These are phyloP conservation scores for Penicillium lagena DNA, from an alignment of 495 filamentous ascomycete genomes.

Conservation along the genomic window DNA sequence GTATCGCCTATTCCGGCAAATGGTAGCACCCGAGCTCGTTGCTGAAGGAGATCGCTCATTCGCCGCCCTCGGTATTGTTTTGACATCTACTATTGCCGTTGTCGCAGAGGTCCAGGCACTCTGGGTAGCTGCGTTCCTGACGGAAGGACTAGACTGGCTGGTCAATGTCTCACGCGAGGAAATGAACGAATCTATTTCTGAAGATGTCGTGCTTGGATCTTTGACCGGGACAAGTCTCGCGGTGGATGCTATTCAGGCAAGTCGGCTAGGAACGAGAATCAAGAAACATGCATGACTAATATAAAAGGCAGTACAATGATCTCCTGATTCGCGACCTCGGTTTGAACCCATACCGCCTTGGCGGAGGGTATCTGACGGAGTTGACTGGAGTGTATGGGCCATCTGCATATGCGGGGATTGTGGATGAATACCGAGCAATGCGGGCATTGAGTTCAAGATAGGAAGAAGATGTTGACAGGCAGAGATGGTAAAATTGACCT, in stretches of 20 bases:
- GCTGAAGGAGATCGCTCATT: constrained; percentile 55
- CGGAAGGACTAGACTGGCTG: constrained; percentile 15
- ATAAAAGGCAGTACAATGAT: constrained; percentile 21
- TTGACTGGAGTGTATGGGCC: constrained; percentile 21
- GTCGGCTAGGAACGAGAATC: background rate
- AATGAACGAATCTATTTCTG: constrained; percentile 14
- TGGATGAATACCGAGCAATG: constrained; percentile 13
- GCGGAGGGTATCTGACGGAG: constrained; percentile 17
- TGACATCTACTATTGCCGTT: constrained; percentile 48
- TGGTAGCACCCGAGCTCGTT: constrained; percentile 35
- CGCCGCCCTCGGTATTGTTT: constrained; percentile 51
- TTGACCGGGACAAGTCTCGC: constrained; percentile 19
- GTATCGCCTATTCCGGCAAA: constrained; percentile 53
- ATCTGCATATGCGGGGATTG: constrained; percentile 22
- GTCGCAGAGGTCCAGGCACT: constrained; percentile 60
- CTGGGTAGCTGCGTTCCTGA: constrained; percentile 59
- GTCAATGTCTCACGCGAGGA: background rate
- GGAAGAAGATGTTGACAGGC: no score
- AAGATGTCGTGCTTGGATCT: constrained; percentile 21
- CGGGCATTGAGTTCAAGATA: no score
- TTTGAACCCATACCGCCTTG: constrained; percentile 21
- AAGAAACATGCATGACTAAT: background rate
- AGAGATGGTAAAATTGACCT: no score
- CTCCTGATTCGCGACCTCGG: constrained; percentile 23
- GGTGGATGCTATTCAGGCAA: constrained; percentile 24